Evolutionary conservation across 225 moss, liverwort and hornwort genomes (phyloP).

Genomic region (Ulota crispa): DNA sequence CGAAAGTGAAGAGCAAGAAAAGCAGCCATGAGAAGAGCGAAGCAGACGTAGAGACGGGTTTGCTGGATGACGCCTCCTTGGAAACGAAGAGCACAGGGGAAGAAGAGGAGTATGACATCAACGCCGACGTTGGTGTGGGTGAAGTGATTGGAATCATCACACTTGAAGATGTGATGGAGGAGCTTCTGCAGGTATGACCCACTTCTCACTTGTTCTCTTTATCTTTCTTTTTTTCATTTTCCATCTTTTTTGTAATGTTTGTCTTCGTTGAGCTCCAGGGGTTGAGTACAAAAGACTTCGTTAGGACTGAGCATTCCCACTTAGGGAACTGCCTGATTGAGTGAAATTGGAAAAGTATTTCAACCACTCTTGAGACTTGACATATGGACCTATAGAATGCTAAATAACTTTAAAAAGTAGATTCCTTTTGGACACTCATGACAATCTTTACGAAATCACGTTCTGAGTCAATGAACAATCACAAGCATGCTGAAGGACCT

Average conservation of each 20-base stretch:
- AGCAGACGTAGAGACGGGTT: conserved; percentile 36
- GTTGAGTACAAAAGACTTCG: not conserved
- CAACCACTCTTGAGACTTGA: not conserved
- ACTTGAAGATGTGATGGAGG: conserved; percentile 94
- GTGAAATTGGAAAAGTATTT: not conserved
- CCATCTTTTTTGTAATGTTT: not conserved
- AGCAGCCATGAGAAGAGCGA: conserved; percentile 35
- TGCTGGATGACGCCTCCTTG: conserved; percentile 1
- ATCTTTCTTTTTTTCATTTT: too few species aligned
- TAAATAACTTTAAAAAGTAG: not conserved
- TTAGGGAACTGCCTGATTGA: not conserved
- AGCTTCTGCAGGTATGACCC: conserved; percentile 75
- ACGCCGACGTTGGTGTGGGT: conserved; percentile 44
- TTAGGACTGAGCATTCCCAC: not conserved
- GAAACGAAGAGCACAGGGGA: not conserved
- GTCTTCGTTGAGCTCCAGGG: not conserved
- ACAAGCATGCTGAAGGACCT: not conserved
- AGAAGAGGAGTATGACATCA: conserved; percentile 33
- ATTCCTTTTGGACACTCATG: not conserved
- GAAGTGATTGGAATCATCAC: conserved; percentile 92
- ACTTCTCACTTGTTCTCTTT: not conserved
- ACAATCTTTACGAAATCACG: not conserved
- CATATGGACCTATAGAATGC: not conserved
- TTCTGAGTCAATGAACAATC: not conserved
- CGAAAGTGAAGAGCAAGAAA: conserved; percentile 66